Evolutionary conservation across 306 rosid genomes (phyloP), one percentile per base, ranked within the genome.

Genomic region (Senna tora): DNA sequence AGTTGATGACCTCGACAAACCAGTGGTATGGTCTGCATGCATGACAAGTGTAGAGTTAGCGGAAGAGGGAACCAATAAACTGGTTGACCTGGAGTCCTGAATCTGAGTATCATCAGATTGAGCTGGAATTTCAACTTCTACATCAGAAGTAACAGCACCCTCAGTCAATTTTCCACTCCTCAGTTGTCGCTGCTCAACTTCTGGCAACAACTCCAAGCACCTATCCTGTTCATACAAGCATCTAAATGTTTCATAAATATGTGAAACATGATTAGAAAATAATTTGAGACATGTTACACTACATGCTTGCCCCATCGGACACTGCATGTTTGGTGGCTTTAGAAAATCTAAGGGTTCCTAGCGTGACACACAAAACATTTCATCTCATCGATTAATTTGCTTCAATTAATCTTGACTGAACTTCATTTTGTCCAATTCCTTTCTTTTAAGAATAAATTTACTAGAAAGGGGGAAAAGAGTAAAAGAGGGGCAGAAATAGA

Each of bases 161-260:
- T 84, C 89, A 32, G 66, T 77, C 80, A 76, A 69, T 64, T 87
- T 87, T 72, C 90, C 88, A 12, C 84, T 76, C 86, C 81, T 87
- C 57, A 88, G 77, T 81, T 92, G 85, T 66, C 73, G 81, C 81
- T 59, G 85, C 80, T 92, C 89, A 64, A 81, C 87, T 82, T 92
- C 97, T 21, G 99, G 96, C 75, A 92, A 87, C 90, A 95, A 83
- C 67, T 86, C 91, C 90, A 89, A 81, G 91, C 94, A 79, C 77
- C 83, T 88, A 67, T 87, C 90, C 99, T 92, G 93, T 84, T 76
- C 57, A 73, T 55, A 70, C 75, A 73, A 78, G 76, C 62, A 82
- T 49, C 65, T 25, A 75, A 72, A 16, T 33, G 67, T 61, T 52
- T 69, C 39, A 17, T 36, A 43, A 55, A 39, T 67, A n/a, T n/a